Conservation (phyloP, 2,329 filamentous ascomycete species). For the Fusarium pseudonygamai region DNA sequence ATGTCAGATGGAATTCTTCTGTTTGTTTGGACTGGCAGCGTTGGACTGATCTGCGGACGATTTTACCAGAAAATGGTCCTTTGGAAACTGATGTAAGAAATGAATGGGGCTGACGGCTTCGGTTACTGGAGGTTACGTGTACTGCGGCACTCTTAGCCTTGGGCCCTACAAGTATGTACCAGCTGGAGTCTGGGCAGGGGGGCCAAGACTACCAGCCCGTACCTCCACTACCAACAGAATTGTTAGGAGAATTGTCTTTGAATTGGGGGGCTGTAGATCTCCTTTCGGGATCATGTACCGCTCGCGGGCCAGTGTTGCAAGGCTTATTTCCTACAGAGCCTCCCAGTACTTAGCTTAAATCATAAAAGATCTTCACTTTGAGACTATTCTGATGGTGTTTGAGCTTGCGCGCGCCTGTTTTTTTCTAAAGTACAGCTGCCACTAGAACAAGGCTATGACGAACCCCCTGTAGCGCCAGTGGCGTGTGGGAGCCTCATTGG, state of each 20-base stretch:
- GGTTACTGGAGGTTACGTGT: slow-evolving; percentile 38
- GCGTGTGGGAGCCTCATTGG: slow-evolving; percentile 29
- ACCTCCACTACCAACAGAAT: background rate
- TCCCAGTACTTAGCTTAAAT: background rate
- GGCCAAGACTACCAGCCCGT: background rate
- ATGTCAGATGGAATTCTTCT: background rate
- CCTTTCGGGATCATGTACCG: background rate
- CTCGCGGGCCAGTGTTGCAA: background rate
- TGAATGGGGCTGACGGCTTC: slow-evolving; percentile 24
- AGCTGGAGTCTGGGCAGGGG: background rate
- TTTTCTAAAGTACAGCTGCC: slow-evolving; percentile 7
- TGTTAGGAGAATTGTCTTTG: background rate
- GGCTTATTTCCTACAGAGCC: background rate
- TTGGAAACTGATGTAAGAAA: slow-evolving; percentile 29
- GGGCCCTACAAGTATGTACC: background rate
- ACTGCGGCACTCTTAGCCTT: slow-evolving; percentile 9
- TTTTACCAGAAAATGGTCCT: slow-evolving; percentile 7
- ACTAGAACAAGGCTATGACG: slow-evolving; percentile 27
- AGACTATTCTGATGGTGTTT: slow-evolving; percentile 15
- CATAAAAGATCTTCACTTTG: background rate
- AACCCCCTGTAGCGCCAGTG: slow-evolving; percentile 6
- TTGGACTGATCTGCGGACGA: background rate
- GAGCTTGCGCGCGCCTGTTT: slow-evolving; percentile 32
- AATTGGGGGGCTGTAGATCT: background rate
- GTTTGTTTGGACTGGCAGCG: background rate